phyloP scores from a whole-genome alignment of 257 asterid species.

The Nicotiana noctiflora region DNA sequence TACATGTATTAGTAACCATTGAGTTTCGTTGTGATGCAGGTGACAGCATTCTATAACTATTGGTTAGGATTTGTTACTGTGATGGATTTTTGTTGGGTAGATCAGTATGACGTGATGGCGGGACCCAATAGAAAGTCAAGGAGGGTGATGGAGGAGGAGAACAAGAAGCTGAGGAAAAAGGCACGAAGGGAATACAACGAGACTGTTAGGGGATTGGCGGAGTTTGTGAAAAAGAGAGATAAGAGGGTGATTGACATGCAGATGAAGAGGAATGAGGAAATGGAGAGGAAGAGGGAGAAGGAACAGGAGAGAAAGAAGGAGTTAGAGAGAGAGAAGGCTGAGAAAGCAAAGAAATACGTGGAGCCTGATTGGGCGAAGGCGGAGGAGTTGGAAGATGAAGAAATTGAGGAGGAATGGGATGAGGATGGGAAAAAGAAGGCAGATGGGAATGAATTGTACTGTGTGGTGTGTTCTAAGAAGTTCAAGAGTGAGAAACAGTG shows the following conservation, averaged over 20 bases:
- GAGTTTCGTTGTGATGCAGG: constrained; percentile 36
- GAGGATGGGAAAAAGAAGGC: constrained; percentile 38
- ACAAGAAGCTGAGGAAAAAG: constrained; percentile 82
- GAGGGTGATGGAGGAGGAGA: constrained; percentile 91
- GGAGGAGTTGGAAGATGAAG: constrained; percentile 63
- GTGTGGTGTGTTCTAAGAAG: constrained; percentile 87
- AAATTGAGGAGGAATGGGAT: constrained; percentile 37
- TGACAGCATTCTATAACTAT: constrained; percentile 79
- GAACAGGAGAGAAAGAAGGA: constrained; percentile 74
- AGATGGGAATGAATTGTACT: constrained; percentile 48
- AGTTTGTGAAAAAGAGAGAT: constrained; percentile 90
- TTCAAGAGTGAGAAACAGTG: constrained; percentile 96
- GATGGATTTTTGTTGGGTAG: constrained; percentile 90
- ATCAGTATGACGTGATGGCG: constrained; percentile 76
- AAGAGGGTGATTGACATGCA: constrained; percentile 94
- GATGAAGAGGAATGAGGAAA: constrained; percentile 72
- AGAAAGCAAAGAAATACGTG: constrained; percentile 58
- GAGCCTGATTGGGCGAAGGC: constrained; percentile 85
- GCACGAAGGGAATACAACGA: constrained; percentile 83
- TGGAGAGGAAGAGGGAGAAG: constrained; percentile 69
- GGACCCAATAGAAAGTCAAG: constrained; percentile 78
- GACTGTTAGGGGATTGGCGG: constrained; percentile 84
- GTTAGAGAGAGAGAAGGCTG: constrained; percentile 76
- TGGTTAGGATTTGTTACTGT: constrained; percentile 72
- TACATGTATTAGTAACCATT: not conserved